A percentile compares a stretch with the other conserved stretches of the same genome.
Evolutionary conservation across 306 rosid species (phyloP).

Genomic region (Acacia confusa): DNA sequence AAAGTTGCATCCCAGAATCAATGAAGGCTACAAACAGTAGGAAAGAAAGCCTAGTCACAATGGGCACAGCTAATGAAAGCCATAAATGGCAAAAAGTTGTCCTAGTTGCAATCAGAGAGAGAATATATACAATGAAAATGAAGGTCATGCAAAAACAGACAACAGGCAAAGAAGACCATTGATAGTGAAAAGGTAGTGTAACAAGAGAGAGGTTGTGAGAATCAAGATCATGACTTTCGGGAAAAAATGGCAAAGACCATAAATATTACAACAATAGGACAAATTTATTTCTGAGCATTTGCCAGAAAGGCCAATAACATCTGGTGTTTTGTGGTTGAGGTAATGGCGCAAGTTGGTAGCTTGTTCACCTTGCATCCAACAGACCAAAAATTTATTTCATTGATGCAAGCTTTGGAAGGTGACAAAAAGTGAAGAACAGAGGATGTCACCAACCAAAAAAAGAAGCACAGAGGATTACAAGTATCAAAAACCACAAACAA

Average conservation of each 20-base stretch:
- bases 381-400: neutral
- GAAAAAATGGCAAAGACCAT: neutral
- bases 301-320: neutral
- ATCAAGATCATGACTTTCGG: neutral
- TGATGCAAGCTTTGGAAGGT: neutral
- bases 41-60: neutral
- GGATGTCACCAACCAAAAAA: neutral
- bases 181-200: neutral
- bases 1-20: neutral
- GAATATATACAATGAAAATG: neutral
- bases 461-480: neutral
- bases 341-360: neutral
- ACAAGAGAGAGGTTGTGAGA: neutral
- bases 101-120: neutral
- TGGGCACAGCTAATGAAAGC: neutral
- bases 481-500: neutral
- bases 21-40: neutral
- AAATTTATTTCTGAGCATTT: neutral
- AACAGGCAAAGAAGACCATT: neutral
- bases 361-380: neutral
- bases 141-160: neutral
- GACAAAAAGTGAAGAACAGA: neutral
- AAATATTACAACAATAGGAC: neutral
- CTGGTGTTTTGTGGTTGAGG: neutral
- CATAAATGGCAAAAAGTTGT: neutral